Conservation (phyloP, 176 grass and related monocot genomes). For the Chrysopogon serrulatus region DNA sequence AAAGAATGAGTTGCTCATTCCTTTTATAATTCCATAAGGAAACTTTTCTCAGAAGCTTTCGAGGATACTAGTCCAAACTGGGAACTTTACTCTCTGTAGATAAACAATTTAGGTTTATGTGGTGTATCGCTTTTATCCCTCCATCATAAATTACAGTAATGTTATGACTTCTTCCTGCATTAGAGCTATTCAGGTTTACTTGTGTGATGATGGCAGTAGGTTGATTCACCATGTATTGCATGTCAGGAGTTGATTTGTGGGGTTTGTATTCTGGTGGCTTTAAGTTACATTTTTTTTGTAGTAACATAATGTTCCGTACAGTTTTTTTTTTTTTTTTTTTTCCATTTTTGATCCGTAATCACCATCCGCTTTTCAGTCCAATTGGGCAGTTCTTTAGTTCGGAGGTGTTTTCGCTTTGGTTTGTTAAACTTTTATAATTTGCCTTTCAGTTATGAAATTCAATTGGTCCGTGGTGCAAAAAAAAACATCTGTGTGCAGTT, state of each 20-base stretch:
- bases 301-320: background rate
- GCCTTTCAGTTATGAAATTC: too few species aligned
- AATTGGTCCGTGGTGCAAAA: too few species aligned
- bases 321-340: too few species aligned
- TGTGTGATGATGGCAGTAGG: background rate
- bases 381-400: too few species aligned
- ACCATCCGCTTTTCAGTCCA: too few species aligned
- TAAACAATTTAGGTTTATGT: background rate
- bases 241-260: background rate
- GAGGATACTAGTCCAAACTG: background rate
- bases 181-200: background rate
- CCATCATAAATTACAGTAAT: background rate
- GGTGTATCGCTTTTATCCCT: background rate
- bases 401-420: too few species aligned
- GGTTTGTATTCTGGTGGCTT: background rate
- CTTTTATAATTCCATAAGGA: background rate
- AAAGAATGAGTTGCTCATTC: background rate
- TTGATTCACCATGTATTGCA: background rate
- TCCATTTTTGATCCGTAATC: background rate
- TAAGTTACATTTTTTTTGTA: background rate
- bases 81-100: background rate
- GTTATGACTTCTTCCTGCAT: slow-evolving; percentile 5
- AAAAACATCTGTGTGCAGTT: slow-evolving; percentile 6
- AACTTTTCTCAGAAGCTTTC: background rate
- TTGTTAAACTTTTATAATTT: too few species aligned